Evolutionary conservation across 2,329 filamentous ascomycete genomes (phyloP).

Genomic region (Ambrosiella cleistominuta): DNA sequence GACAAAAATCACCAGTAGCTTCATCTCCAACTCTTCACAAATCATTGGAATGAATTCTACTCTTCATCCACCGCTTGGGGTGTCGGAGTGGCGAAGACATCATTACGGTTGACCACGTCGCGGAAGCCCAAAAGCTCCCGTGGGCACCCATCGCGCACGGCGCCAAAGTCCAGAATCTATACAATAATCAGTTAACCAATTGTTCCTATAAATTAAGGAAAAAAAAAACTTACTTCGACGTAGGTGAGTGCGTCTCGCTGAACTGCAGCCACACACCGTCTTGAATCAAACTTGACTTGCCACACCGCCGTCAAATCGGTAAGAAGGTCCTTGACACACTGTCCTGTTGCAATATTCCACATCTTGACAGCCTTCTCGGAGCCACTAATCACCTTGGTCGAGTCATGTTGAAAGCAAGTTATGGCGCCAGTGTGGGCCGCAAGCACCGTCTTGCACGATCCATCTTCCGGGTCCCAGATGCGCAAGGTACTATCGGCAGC

Average conservation of each 20-base stretch:
- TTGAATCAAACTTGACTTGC: slow-evolving; percentile 96
- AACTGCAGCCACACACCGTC: slow-evolving; percentile 88
- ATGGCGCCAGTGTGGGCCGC: slow-evolving; percentile 93
- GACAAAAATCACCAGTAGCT: no score
- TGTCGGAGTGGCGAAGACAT: slow-evolving; percentile 21
- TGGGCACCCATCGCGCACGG: slow-evolving; percentile 70
- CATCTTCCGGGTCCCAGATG: slow-evolving; percentile 92
- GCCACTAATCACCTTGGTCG: slow-evolving; percentile 87
- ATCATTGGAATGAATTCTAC: no score
- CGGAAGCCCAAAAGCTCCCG: slow-evolving; percentile 61
- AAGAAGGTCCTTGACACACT: slow-evolving; percentile 81
- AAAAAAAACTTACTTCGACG: slow-evolving; percentile 56
- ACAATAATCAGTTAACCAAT: slow-evolving; percentile 19
- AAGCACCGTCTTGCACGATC: slow-evolving; percentile 74
- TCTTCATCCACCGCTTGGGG: no score
- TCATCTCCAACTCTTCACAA: no score
- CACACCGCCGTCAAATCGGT: slow-evolving; percentile 93
- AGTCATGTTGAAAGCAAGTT: slow-evolving; percentile 96
- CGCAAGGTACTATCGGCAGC: slow-evolving; percentile 88
- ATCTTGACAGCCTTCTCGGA: slow-evolving; percentile 94
- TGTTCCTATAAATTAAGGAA: slow-evolving; percentile 6
- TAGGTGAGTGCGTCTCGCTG: slow-evolving; percentile 86
- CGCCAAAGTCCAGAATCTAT: slow-evolving; percentile 93
- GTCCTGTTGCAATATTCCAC: slow-evolving; percentile 89
- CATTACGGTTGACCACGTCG: slow-evolving; percentile 45